Evolutionary conservation across 805 yeast genomes (phyloP).

Genomic region (Metschnikowia hibisci): DNA sequence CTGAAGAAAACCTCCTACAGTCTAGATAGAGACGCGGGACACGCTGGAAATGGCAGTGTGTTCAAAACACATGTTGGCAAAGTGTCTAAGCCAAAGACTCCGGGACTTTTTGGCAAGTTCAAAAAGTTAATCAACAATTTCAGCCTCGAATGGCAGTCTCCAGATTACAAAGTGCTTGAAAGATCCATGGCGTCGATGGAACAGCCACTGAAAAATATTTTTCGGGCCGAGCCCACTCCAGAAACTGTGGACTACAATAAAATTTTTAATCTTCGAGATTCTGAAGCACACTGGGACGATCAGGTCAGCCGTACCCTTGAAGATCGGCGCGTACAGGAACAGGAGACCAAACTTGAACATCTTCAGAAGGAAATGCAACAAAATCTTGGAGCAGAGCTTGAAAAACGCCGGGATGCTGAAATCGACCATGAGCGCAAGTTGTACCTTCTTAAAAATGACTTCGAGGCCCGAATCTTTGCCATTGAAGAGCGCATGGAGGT

Average conservation of each 20-base stretch:
- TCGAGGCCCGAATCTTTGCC: conserved; percentile 8
- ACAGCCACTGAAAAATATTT: background rate
- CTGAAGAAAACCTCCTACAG: too few species aligned
- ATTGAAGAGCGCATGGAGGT: conserved; percentile 5
- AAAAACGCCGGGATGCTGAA: background rate
- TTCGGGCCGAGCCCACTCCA: background rate
- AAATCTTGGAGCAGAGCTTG: conserved; percentile 6
- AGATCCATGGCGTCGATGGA: conserved; percentile 2
- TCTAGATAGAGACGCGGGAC: too few species aligned
- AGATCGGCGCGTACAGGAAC: background rate
- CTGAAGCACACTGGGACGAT: background rate
- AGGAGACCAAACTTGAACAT: conserved; percentile 1
- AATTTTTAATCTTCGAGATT: conserved; percentile 3
- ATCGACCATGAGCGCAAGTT: conserved; percentile 11
- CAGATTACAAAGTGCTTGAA: conserved; percentile 1
- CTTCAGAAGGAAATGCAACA: background rate
- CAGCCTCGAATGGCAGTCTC: background rate
- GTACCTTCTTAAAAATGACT: conserved; percentile 6
- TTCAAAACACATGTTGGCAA: background rate
- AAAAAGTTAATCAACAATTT: background rate
- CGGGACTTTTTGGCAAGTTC: background rate
- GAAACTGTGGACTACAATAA: conserved; percentile 2
- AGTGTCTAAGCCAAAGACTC: background rate
- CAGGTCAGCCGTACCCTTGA: conserved; percentile 2
- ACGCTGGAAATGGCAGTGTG: too few species aligned